Conservation (phyloP, 2,329 filamentous ascomycete genomes). For the Teratosphaeria zuluensis region DNA sequence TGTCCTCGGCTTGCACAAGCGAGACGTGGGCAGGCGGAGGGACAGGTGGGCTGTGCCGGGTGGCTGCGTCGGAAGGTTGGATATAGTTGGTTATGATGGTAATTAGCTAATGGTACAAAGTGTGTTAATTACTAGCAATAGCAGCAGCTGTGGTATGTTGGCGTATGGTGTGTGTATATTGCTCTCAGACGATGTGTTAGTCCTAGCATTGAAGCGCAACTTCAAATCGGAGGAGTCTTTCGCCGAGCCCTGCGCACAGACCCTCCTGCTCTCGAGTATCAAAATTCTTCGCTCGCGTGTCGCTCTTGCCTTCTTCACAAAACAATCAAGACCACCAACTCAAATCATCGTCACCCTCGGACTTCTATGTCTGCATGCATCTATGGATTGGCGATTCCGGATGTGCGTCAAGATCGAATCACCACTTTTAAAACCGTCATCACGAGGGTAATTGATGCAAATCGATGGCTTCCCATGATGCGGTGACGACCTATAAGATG, state of each 20-base stretch:
- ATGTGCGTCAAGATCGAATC: conserved; percentile 58
- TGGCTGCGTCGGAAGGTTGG: neutral
- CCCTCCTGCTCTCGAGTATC: neutral
- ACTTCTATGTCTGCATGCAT: conserved; percentile 37
- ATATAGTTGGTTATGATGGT: neutral
- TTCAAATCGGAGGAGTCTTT: neutral
- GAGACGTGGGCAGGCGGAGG: neutral
- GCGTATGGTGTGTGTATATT: neutral
- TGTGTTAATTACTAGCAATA: neutral
- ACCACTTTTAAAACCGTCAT: conserved; percentile 75
- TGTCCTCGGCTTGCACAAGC: neutral
- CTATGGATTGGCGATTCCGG: conserved; percentile 55
- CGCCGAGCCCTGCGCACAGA: neutral
- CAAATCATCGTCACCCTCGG: conserved; percentile 61
- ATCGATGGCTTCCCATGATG: conserved; percentile 51
- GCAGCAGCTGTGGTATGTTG: neutral
- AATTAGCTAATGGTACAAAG: neutral
- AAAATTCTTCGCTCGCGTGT: neutral
- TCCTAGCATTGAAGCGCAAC: neutral
- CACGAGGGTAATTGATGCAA: conserved; percentile 50
- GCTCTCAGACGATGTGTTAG: neutral
- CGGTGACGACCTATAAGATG: conserved; percentile 59
- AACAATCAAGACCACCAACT: conserved; percentile 56
- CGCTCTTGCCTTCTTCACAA: conserved; percentile 18
- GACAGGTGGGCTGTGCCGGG: neutral